Conservation (phyloP, 176 grass and related monocot species). For the Oryza meyeriana region DNA sequence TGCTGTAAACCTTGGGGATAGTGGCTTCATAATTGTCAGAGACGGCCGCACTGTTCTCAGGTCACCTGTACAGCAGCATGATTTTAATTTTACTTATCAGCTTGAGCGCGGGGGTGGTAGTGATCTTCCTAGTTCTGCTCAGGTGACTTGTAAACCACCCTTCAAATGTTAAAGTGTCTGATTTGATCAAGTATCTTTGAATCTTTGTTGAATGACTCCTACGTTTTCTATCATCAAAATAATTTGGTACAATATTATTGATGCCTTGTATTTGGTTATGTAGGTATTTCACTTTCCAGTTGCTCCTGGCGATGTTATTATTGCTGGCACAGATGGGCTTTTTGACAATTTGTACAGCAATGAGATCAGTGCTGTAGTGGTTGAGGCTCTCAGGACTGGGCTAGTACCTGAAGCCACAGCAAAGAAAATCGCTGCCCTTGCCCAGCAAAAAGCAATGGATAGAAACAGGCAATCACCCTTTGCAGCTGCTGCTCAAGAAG, state of each 20-base stretch:
- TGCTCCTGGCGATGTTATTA: constrained; percentile 70
- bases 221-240: background rate
- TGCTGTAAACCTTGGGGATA: constrained; percentile 93
- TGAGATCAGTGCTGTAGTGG: constrained; percentile 76
- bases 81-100: constrained; percentile 99
- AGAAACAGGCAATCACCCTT: constrained; percentile 89
- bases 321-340: constrained; percentile 94
- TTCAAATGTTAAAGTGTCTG: background rate
- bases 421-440: constrained; percentile 92
- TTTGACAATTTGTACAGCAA: constrained; percentile 92
- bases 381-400: constrained; percentile 69
- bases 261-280: background rate
- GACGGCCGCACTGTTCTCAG: constrained; percentile 83
- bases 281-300: constrained; percentile 80
- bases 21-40: constrained; percentile 86
- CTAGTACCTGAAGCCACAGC: constrained; percentile 65
- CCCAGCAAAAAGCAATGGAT: constrained; percentile 80
- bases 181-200: background rate
- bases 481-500: constrained; percentile 82
- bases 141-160: constrained; percentile 54
- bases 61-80: constrained; percentile 94
- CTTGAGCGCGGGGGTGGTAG: constrained; percentile 93
- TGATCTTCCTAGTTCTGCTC: constrained; percentile 93
- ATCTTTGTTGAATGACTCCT: background rate
- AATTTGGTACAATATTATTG: background rate